These are phyloP conservation scores for Lindgomyces ingoldianus DNA, from an alignment of 495 filamentous ascomycete genomes.

Conservation along the genomic window DNA sequence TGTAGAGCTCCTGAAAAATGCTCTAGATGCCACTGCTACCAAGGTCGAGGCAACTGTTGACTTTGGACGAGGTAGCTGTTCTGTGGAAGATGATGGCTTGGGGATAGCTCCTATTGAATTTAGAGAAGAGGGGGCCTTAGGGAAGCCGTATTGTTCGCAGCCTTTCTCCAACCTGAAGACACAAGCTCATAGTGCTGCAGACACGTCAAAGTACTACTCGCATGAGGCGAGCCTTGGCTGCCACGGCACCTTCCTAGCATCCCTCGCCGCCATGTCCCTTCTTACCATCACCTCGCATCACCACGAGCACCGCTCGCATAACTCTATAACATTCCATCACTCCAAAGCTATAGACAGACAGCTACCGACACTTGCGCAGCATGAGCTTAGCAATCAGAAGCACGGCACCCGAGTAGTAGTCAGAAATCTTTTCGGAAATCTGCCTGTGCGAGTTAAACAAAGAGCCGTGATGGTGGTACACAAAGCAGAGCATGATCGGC, in stretches of 20 bases:
- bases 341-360: slow-evolving; percentile 68
- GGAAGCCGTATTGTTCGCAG: slow-evolving; percentile 58
- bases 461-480: slow-evolving; percentile 54
- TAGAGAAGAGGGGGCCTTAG: slow-evolving; percentile 66
- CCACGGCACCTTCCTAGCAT: slow-evolving; percentile 75
- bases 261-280: slow-evolving; percentile 73
- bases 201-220: slow-evolving; percentile 73
- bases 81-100: slow-evolving; percentile 83
- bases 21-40: slow-evolving; percentile 76
- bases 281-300: slow-evolving; percentile 80
- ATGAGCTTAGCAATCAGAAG: slow-evolving; percentile 55
- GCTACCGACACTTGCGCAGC: slow-evolving; percentile 62
- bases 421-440: slow-evolving; percentile 87
- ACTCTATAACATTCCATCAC: slow-evolving; percentile 70
- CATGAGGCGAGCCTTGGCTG: slow-evolving; percentile 57
- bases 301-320: slow-evolving; percentile 60
- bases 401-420: slow-evolving; percentile 82
- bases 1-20: slow-evolving; percentile 77
- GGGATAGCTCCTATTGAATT: slow-evolving; percentile 79
- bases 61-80: slow-evolving; percentile 73
- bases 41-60: slow-evolving; percentile 74
- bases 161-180: background rate
- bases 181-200: slow-evolving; percentile 43
- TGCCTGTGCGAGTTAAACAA: slow-evolving; percentile 94
- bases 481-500: slow-evolving; percentile 60